Evolutionary conservation across 805 yeast species (phyloP), one percentile per base, ranked within the genome.

Genomic region (Pichia occidentalis): DNA sequence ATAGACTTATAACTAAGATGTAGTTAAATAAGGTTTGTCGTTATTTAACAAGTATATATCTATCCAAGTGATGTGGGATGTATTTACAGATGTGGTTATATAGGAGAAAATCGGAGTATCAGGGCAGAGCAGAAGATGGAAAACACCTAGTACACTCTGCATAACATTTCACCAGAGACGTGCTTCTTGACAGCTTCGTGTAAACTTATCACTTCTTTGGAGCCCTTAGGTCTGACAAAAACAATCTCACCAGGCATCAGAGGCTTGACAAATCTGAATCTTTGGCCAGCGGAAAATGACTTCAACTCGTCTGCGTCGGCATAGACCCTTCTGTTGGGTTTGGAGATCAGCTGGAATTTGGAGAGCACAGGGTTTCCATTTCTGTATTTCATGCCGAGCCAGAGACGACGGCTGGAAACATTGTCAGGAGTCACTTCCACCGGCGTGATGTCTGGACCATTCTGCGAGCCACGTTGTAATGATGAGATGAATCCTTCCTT

Each of bases 301-400:
- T 72, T 72, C 45, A 92, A 63, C 47, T 88, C 95, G 1, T 71
- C 67, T 16, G 68, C 61, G 2, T 71, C 63, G 50, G 87, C 75
- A 47, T 68, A 61, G 16, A 88, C 82, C 56, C 80, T 71, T 56
- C 90, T 71, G 52, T 80, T 85, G 27, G 98, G 97, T 53, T 82
- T 87, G 31, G 92, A 81, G 22, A 92, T 76, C 49, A 90, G 67
- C 22, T 74, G 69, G 51, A 87, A 74, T 39, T 75, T 71, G 47
- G 77, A 70, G 46, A 92, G 67, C 13, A 92, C 95, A 0, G 96
- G 81, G 48, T 70, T 67, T 53, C 80, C 76, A 47, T 85, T 75
- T 54, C 90, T 75, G 60, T 92, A 92, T 59, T 92, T 92, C 57
- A 92, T 67, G 2, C 88, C 94, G 16, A 92, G 60, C 98, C 98